Evolutionary conservation across 257 asterid genomes (phyloP), one percentile per base, ranked within the genome.

Genomic region (Apocynum venetum): DNA sequence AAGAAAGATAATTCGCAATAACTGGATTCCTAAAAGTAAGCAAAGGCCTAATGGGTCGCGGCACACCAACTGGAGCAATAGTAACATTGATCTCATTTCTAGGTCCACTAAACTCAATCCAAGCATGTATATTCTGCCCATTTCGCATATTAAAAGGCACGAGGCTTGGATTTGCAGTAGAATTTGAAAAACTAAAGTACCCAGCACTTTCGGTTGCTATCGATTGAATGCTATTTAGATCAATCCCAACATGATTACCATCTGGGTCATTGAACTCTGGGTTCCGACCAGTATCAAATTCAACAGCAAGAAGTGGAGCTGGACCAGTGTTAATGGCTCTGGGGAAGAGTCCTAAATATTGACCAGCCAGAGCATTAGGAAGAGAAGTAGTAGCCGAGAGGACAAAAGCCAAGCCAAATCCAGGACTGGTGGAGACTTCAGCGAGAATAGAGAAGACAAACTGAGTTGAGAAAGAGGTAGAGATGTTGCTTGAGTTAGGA

Each of bases 381-480:
- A 88, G 89, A 0, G 89, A 70, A 0, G 92, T 91, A 8, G 94
- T 61, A 61, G 77, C 83, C 76, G 96, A 89, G 73, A 93, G 71
- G 82, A 89, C 90, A 73, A 93, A 93, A 76, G 97, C 91, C 72
- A 93, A 82, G 1, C 98, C 98, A 79, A 93, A 91, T 8, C 97
- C 96, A 0, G 98, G 98, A 60, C 96, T 85, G 53, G 89, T 78
- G 64, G 94, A 73, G 75, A 84, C 83, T 0, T 87, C 88, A 6
- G 98, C 94, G 10, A 93, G 87, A 12, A 91, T 74, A 3, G 98
- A 93, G 87, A 91, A 93, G 67, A 93, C 74, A 82, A 93, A 93
- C 72, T 91, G 98, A 1, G 97, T 91, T 41, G 97, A 88, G 47
- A 93, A 93, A 56, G 93, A 86, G 46, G 91, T 75, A 68, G 97